Evolutionary conservation across 768 basidiomycete species (phyloP), one percentile per base, ranked within the genome.

Genomic region (Leccinum disarticulatum): DNA sequence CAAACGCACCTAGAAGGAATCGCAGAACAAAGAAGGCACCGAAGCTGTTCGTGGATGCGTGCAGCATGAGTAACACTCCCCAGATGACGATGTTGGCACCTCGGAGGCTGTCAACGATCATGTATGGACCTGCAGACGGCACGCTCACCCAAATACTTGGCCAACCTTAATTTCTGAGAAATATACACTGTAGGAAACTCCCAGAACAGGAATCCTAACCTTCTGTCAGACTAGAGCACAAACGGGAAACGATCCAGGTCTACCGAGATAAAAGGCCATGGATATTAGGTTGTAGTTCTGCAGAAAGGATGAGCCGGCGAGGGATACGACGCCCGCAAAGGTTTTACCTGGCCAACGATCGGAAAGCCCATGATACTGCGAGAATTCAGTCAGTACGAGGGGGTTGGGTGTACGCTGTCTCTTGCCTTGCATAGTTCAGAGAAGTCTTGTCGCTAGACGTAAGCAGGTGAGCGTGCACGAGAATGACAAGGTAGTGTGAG

Each of bases 171-270:
- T 62, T 84, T 86, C 72, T 87, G 86, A 1, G 84, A 81, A 55
- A 87, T 81, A 65, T 86, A 87, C 10, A 84, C 81, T 0, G 85
- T 86, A 5, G 87, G 87, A 56, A 87, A 86, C 69, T 88, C 85
- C 77, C 80, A 87, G 38, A 81, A 70, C 15, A 87, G 72, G 63
- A 80, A 85, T 1, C 84, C 85, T 84, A 52, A 5, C 1, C 33
- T 15, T 36, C 30, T 28, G 27, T 59, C 57, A 66, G 64, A 28
- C 36, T 36, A 22, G 31, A 46, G 22, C 36, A 10, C 19, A 27
- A 25, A 41, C 13, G 28, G 15, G 43, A 19, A 30, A 27, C 25
- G 15, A 19, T 13, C 13, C 27, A 25, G 15, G n/a, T 65, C 59
- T 63, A 81, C 85, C 86, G 31, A 85, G 70, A 67, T 87, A 87